phyloP scores from a whole-genome alignment of 352 stramenopile genomes.

The Phytophthora foliorum region DNA sequence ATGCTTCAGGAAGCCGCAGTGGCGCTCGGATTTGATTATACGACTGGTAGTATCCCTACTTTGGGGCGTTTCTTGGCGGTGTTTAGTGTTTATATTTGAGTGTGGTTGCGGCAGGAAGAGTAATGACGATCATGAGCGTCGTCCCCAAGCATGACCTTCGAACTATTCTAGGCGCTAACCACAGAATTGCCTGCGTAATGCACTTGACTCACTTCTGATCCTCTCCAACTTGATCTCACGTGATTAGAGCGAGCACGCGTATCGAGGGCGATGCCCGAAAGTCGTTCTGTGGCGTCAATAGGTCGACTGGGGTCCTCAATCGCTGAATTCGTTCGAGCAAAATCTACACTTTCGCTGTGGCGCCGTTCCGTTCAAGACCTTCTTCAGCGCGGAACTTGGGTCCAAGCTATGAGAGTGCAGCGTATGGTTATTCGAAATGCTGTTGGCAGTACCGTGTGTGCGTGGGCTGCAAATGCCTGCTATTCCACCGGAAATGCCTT shows the following conservation, averaged over 20 bases:
- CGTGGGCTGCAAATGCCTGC: constrained; percentile 35
- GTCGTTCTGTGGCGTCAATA: constrained; percentile 8
- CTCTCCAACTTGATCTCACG: background rate
- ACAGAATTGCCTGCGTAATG: too few relatives aligned
- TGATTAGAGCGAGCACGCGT: background rate
- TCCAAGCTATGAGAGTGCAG: constrained; percentile 29
- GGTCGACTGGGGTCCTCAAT: background rate
- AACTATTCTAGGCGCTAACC: too few relatives aligned
- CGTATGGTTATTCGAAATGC: constrained; percentile 37
- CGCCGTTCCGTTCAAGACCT: constrained; percentile 20
- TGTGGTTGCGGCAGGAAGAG: too few relatives aligned
- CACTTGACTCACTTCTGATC: too few relatives aligned
- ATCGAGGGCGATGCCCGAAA: constrained; percentile 7
- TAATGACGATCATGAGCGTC: too few relatives aligned
- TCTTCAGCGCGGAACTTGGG: constrained; percentile 27
- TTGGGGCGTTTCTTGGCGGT: too few relatives aligned
- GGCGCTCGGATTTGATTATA: too few relatives aligned
- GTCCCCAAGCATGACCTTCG: too few relatives aligned
- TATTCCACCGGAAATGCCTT: constrained; percentile 43
- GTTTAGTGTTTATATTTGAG: too few relatives aligned
- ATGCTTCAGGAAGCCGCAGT: too few relatives aligned
- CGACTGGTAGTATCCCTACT: too few relatives aligned
- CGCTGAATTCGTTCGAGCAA: constrained; percentile 1
- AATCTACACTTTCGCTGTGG: constrained; percentile 25
- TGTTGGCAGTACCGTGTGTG: constrained; percentile 31